Percentiles rank a stretch among this genome's conserved stretches.
These are phyloP conservation scores for Nakazawaea ernobii DNA, from an alignment of 805 yeast species.

Conservation along the genomic window DNA sequence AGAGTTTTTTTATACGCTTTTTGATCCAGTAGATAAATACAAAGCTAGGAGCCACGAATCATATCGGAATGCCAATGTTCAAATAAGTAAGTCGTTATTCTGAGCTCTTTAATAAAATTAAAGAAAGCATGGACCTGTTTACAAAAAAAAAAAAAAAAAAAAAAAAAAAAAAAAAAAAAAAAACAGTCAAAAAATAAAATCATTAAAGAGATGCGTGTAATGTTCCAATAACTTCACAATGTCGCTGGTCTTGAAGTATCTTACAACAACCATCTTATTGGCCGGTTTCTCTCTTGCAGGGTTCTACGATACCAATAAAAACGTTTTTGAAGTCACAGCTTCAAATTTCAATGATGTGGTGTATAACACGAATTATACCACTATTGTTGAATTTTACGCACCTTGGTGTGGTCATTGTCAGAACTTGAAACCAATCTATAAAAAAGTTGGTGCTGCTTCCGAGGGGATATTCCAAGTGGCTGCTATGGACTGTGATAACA, in stretches of 20 bases:
- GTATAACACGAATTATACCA: slow-evolving; percentile 64
- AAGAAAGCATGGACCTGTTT: neutral
- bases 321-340: slow-evolving; percentile 52
- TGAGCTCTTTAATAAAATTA: neutral
- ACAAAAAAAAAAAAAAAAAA: neutral
- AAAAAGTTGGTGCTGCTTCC: slow-evolving; percentile 56
- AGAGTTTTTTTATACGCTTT: too few species aligned
- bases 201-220: neutral
- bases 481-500: slow-evolving; percentile 81
- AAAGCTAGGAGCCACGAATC: neutral
- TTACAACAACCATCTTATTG: neutral
- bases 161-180: neutral
- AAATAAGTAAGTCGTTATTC: neutral
- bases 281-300: slow-evolving; percentile 12
- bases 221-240: neutral
- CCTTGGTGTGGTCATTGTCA: slow-evolving; percentile 98
- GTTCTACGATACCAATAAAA: slow-evolving; percentile 33
- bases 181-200: neutral
- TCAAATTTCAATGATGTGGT: slow-evolving; percentile 62
- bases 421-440: slow-evolving; percentile 57
- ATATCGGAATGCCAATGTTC: neutral
- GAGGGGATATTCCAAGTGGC: slow-evolving; percentile 60
- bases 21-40: too few species aligned
- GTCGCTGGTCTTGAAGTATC: neutral
- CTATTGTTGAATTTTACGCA: slow-evolving; percentile 86